Conservation (phyloP, 2,329 filamentous ascomycete genomes). For the Dichotomopilus funicola region DNA sequence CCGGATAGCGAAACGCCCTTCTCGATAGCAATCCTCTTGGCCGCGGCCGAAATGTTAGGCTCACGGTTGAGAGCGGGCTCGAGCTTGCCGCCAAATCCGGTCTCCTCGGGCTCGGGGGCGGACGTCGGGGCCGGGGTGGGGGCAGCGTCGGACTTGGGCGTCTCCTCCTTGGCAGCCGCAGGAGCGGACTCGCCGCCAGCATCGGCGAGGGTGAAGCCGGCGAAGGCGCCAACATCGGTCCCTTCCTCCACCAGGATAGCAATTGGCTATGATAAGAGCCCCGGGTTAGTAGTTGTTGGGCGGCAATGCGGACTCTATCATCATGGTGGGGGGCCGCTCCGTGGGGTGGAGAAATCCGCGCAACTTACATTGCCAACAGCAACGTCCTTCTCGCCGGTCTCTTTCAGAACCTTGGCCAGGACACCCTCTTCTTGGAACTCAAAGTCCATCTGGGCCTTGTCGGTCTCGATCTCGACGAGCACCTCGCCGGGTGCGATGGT, state of each 20-base stretch:
- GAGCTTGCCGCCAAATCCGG: constrained; percentile 67
- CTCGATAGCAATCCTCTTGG: constrained; percentile 77
- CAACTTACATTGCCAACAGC: constrained; percentile 83
- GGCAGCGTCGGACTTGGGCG: constrained; percentile 55
- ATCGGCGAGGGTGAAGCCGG: constrained; percentile 80
- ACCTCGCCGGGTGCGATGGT: constrained; percentile 84
- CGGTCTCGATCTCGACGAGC: constrained; percentile 95
- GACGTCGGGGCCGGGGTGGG: constrained; percentile 53
- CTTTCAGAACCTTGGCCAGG: constrained; percentile 88
- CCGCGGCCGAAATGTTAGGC: constrained; percentile 64
- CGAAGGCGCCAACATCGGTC: constrained; percentile 79
- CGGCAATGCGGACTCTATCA: constrained; percentile 4
- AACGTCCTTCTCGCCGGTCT: constrained; percentile 89
- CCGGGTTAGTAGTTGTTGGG: constrained; percentile 12
- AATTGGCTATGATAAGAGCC: constrained; percentile 62
- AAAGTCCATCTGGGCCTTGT: constrained; percentile 99
- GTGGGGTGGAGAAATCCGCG: constrained; percentile 12
- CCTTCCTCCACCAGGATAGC: constrained; percentile 92
- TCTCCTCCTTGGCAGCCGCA: constrained; percentile 58
- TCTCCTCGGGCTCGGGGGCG: constrained; percentile 57
- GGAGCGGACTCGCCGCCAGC: constrained; percentile 74
- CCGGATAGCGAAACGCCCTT: constrained; percentile 69
- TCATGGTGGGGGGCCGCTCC: background rate
- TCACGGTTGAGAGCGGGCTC: constrained; percentile 80
- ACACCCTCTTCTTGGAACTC: constrained; percentile 98